Conservation (phyloP, 768 basidiomycete species). For the Multifurca ochricompacta region DNA sequence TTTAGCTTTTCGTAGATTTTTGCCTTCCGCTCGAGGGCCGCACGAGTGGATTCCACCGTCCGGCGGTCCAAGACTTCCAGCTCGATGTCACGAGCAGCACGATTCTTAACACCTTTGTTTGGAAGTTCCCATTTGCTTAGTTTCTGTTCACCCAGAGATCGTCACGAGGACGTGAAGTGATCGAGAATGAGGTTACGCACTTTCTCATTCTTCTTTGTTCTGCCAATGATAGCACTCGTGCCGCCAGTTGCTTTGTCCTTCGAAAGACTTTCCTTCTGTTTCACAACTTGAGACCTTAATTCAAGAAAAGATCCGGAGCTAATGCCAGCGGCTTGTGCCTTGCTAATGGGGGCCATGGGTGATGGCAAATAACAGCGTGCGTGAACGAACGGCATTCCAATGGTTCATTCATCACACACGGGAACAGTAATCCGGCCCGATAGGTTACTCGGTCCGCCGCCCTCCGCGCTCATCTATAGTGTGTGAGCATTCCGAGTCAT, state of each 20-base stretch:
- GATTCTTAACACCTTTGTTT: conserved; percentile 63
- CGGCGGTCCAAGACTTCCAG: conserved; percentile 61
- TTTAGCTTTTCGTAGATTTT: conserved; percentile 72
- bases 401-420: too few species aligned
- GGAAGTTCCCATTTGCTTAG: conserved; percentile 67
- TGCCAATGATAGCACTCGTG: conserved; percentile 45
- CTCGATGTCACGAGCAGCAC: conserved; percentile 62
- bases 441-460: neutral
- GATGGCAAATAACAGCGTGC: too few species aligned
- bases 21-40: conserved; percentile 67
- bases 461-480: neutral
- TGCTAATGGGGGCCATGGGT: conserved; percentile 43
- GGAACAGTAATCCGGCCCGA: neutral
- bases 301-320: conserved; percentile 75
- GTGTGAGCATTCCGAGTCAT: too few species aligned
- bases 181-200: conserved; percentile 31
- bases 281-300: conserved; percentile 53
- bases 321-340: conserved; percentile 61
- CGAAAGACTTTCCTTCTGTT: conserved; percentile 52
- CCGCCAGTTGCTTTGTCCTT: conserved; percentile 58
- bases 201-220: conserved; percentile 63
- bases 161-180: neutral
- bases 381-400: too few species aligned
- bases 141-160: conserved; percentile 41
- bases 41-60: conserved; percentile 64